Conservation (phyloP, 75 land plant genomes). For the Ceratopteris richardii region DNA sequence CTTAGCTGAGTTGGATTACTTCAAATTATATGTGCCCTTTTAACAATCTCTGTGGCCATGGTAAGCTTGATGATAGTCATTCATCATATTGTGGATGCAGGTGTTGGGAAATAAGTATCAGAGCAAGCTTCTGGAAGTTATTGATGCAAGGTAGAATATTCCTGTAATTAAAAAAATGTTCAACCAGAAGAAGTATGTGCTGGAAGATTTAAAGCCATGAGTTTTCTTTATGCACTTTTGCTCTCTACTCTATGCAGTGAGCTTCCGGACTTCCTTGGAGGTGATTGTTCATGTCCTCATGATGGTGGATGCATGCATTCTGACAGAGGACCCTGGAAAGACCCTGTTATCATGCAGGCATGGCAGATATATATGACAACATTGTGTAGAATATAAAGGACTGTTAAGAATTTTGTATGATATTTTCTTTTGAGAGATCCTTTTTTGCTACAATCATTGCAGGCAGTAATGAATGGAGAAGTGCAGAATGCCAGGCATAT, state of each 20-base stretch:
- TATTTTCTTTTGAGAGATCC: too few species aligned
- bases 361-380: not conserved
- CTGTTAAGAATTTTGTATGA: too few species aligned
- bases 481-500: constrained; percentile 30
- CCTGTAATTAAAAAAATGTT: not conserved
- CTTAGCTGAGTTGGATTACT: too few species aligned
- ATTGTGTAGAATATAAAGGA: not conserved
- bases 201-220: too few species aligned
- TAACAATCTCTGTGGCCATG: too few species aligned
- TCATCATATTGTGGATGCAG: constrained; percentile 18
- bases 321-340: constrained; percentile 86
- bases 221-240: not conserved
- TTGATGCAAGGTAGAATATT: constrained; percentile 49
- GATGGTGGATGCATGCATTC: constrained; percentile 64
- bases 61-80: not conserved
- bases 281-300: constrained; percentile 56
- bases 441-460: constrained; percentile 6
- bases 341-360: constrained; percentile 60
- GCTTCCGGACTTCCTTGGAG: constrained; percentile 79
- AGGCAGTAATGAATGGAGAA: constrained; percentile 66
- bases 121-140: constrained; percentile 56
- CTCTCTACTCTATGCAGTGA: constrained; percentile 29
- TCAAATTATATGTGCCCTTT: too few species aligned
- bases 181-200: too few species aligned
- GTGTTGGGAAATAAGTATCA: constrained; percentile 67